Base-by-base conservation (phyloP, 2,329 filamentous ascomycete genomes). In the Venturia pyrina region DNA sequence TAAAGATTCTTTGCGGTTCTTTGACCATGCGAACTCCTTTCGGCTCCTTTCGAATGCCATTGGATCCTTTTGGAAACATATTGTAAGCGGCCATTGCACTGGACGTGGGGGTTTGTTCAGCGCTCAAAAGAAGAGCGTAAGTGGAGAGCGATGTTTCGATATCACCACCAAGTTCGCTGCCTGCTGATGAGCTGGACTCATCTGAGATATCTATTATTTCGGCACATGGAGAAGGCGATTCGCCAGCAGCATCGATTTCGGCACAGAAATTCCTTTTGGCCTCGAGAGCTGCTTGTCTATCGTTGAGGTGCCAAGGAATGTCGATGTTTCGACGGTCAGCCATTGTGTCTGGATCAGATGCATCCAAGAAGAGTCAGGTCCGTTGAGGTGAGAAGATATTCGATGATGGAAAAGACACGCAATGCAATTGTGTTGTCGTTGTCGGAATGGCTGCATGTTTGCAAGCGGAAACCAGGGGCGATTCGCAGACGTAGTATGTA, bases 1-100 rank as follows among this genome's bases (percentile, higher is more conserved):
- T 72, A 43, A 78, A 68, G 24, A 77, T 64, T 48, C 76, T 75
- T 57, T 70, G 73, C 3, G 66, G 57, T 65, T 75, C 74, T 5
- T 75, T 70, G 3, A 69, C 69, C 17, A 76, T 62, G 43, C 40
- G 60, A 19, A 46, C 43, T 17, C 43, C 60, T 28, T 46, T 46
- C 11, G 60, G 37, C 15, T 46, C 40, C 60, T 62, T 62, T 21
- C 60, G 53, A 59, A 59, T 21, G 28, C 53, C 53, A 32, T 59
- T 37, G 32, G 28, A 34, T n/a, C 53, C 53, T 59, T 59, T 37
- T 13, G 53, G 53, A 59, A 59, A 59, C 17, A 37, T 59, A 11
- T 59, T 59, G 32, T 59, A 59, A 37, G 15, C 21, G 28, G 32
- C 15, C 53, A 59, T 37, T n/a, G n/a, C 19, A 11, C 19, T 19